A percentile compares a stretch with the other conserved stretches of the same genome.
Evolutionary conservation across 305 asterid species (phyloP).

Genomic region (Solanum aculeatissimum): DNA sequence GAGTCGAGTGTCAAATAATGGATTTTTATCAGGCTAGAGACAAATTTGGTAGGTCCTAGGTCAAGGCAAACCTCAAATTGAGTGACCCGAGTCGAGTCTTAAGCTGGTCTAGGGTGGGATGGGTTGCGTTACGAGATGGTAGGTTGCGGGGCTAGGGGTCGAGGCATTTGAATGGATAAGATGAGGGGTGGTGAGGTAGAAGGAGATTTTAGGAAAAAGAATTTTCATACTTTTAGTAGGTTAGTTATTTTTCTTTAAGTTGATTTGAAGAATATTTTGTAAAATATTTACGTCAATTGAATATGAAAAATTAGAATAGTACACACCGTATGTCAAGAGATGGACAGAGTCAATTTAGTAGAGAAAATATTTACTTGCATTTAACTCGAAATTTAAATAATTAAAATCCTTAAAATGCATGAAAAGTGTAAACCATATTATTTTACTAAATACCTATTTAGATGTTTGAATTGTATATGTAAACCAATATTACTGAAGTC

Average conservation of each 20-base stretch:
- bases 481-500: neutral
- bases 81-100: neutral
- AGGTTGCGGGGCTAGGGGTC: neutral
- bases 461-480: neutral
- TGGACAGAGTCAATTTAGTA: neutral
- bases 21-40: neutral
- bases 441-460: neutral
- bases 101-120: neutral
- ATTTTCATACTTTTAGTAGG: neutral
- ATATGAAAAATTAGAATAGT: neutral
- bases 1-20: neutral
- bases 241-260: neutral
- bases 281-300: neutral
- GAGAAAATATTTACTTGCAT: neutral
- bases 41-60: neutral
- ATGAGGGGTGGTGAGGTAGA: neutral
- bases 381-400: neutral
- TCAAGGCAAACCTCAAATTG: neutral
- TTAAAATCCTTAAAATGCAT: neutral
- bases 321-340: neutral
- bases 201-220: neutral
- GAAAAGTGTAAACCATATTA: neutral
- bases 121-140: neutral
- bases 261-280: neutral
- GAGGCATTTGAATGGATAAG: neutral